A percentile compares a stretch with the other conserved stretches of the same genome.
These are phyloP conservation scores for Verticillium klebahnii DNA, from an alignment of 2,329 filamentous ascomycete species.

Conservation along the genomic window DNA sequence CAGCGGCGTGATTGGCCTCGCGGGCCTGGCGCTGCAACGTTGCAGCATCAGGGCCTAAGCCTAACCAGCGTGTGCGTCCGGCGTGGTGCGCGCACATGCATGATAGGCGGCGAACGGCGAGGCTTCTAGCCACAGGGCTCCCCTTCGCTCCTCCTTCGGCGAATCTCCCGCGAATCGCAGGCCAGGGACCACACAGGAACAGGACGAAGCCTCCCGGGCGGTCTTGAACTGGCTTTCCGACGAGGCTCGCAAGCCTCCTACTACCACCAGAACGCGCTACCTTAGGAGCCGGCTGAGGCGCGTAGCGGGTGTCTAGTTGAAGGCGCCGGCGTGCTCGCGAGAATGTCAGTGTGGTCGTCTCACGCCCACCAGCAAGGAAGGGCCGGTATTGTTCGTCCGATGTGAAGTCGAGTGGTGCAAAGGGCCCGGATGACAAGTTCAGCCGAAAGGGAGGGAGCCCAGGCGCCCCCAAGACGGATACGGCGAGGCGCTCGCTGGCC, in stretches of 20 bases:
- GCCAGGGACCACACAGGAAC: background rate
- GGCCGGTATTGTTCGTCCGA: background rate
- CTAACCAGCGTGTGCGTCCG: background rate
- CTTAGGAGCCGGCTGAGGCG: background rate
- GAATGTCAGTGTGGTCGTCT: background rate
- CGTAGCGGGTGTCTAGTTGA: background rate
- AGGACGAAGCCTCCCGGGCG: background rate
- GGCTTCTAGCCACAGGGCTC: background rate
- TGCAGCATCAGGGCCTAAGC: constrained; percentile 1
- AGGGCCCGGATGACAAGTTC: background rate
- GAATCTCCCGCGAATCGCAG: constrained; percentile 1
- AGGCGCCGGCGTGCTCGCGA: background rate
- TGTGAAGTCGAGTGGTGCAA: background rate
- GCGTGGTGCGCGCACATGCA: background rate
- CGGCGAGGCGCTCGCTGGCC: background rate
- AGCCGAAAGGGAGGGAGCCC: background rate
- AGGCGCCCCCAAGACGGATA: background rate
- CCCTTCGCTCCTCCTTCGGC: background rate
- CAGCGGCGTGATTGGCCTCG: constrained; percentile 1
- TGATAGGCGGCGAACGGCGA: background rate
- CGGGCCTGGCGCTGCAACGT: background rate
- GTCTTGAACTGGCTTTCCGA: background rate
- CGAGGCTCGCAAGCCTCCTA: background rate
- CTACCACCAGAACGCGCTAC: background rate
- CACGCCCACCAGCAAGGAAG: background rate